Evolutionary conservation across 129 eudicot species (phyloP).

Genomic region (Smallanthus sonchifolius): DNA sequence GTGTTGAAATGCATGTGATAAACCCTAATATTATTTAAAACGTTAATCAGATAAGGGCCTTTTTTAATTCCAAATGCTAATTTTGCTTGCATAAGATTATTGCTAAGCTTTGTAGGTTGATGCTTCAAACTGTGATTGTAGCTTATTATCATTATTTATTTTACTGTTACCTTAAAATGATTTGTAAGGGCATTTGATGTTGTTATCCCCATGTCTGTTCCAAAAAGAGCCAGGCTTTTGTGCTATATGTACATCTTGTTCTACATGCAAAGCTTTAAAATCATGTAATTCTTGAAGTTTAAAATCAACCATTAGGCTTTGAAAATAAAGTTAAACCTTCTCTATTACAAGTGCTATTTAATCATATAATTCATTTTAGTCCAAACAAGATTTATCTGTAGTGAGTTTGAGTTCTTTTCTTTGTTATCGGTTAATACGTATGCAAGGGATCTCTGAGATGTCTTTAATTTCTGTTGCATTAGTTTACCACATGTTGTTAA

Average conservation of each 20-base stretch:
- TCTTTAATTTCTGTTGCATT: background rate
- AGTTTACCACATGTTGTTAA: no score
- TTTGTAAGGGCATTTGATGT: background rate
- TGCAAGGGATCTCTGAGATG: background rate
- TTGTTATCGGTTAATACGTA: background rate
- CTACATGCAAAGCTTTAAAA: background rate
- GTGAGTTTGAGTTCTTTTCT: background rate
- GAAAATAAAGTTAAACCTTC: background rate
- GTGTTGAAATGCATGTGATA: background rate
- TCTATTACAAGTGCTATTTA: background rate
- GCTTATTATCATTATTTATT: background rate
- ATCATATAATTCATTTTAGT: background rate
- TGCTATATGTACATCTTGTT: background rate
- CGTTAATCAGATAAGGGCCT: background rate
- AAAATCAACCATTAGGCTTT: background rate
- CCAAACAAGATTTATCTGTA: background rate
- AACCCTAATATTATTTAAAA: conserved; percentile 10
- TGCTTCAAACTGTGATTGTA: background rate
- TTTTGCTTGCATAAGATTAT: background rate
- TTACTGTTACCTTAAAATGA: background rate
- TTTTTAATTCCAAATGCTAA: background rate
- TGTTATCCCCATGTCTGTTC: background rate
- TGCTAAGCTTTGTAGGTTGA: background rate
- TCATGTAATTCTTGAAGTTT: conserved; percentile 7
- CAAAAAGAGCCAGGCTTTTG: no score